Conservation (phyloP, 495 filamentous ascomycete species). For the Penicillium psychrofluorescens region DNA sequence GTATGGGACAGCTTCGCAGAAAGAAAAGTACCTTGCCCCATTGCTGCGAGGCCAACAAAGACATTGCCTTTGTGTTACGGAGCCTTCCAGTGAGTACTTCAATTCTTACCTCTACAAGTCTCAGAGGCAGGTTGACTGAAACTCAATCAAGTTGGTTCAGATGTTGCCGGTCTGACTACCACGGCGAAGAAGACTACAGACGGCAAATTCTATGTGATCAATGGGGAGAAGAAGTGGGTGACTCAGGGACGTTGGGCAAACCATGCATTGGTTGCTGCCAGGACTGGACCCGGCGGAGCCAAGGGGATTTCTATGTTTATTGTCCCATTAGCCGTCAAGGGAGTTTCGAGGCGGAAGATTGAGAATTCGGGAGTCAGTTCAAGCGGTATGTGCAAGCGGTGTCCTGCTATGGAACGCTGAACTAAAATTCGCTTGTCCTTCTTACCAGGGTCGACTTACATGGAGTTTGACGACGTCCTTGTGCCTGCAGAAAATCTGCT, state of each 20-base stretch:
- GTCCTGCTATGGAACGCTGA: too few relatives aligned
- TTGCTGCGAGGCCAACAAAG: constrained; percentile 8
- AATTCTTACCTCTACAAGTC: neutral
- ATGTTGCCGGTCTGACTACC: constrained; percentile 64
- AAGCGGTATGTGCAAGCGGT: constrained; percentile 24
- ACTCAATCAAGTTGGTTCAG: constrained; percentile 39
- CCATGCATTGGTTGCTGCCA: constrained; percentile 7
- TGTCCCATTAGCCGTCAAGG: constrained; percentile 4
- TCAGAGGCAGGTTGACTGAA: neutral
- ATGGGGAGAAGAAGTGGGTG: constrained; percentile 78
- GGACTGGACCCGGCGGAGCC: constrained; percentile 4
- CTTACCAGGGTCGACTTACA: constrained; percentile 56
- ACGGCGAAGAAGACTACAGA: constrained; percentile 63
- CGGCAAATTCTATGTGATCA: constrained; percentile 65
- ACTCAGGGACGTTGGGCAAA: constrained; percentile 56
- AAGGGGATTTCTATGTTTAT: constrained; percentile 10
- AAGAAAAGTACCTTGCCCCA: constrained; percentile 6
- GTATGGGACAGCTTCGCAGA: constrained; percentile 6
- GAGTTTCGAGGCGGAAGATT: constrained; percentile 6
- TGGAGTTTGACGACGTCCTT: constrained; percentile 71
- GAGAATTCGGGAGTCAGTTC: constrained; percentile 11
- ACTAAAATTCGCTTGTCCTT: too few relatives aligned
- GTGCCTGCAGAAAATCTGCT: constrained; percentile 66
- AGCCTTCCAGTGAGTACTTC: constrained; percentile 3
- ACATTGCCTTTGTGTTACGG: constrained; percentile 9